phyloP scores from a whole-genome alignment of 108 stramenopile genomes.

The Schizochytrium sp. region DNA sequence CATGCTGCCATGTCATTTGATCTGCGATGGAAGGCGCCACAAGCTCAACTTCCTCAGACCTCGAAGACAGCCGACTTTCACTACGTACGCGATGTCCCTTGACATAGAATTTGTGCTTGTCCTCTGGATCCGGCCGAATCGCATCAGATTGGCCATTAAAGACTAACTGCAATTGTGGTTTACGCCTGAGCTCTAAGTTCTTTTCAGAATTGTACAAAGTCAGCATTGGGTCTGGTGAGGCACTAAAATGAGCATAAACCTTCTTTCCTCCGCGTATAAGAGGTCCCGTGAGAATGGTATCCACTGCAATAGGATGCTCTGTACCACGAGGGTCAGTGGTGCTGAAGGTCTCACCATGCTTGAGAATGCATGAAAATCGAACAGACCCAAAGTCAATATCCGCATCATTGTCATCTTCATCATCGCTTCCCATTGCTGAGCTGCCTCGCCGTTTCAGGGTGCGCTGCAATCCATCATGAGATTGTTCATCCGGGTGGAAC shows the following conservation, averaged over 20 bases:
- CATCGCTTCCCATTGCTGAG: background rate
- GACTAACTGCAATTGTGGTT: background rate
- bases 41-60: background rate
- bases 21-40: background rate
- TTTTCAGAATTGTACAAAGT: background rate
- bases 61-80: background rate
- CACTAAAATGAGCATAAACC: background rate
- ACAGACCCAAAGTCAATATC: too few species aligned
- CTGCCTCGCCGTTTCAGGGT: background rate
- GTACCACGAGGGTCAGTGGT: background rate
- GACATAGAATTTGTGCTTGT: background rate
- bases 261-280: background rate
- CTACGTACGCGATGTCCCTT: background rate
- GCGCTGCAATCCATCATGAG: conserved; percentile 31
- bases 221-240: background rate
- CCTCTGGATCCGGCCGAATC: background rate
- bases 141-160: conserved; percentile 18
- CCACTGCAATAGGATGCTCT: background rate
- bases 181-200: background rate
- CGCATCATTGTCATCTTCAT: background rate
- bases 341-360: too few species aligned
- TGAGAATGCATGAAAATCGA: too few species aligned
- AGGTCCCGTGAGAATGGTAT: background rate
- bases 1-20: background rate
- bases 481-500: background rate